Percentiles rank a stretch among this genome's conserved stretches.
These are phyloP conservation scores for Phlebiopsis gigantea DNA, from an alignment of 768 basidiomycete genomes.

Conservation along the genomic window DNA sequence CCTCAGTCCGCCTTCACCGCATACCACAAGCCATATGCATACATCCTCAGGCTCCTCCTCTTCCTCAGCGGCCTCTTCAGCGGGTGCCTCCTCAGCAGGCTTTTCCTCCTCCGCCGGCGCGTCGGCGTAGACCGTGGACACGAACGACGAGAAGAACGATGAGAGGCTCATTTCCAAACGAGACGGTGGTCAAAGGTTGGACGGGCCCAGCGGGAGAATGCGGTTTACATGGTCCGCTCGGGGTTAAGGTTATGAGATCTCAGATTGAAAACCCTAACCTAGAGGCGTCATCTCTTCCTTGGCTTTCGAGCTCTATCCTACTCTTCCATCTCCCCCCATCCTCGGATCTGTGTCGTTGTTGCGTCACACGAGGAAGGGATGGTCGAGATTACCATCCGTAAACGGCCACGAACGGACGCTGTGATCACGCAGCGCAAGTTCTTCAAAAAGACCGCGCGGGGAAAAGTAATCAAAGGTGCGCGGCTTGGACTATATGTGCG, in stretches of 20 bases:
- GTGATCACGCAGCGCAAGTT: constrained; percentile 83
- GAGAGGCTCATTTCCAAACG: constrained; percentile 34
- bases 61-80: constrained; percentile 40
- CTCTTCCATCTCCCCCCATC: neutral
- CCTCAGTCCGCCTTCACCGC: neutral
- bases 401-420: constrained; percentile 66
- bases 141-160: constrained; percentile 39
- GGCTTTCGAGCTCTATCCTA: neutral
- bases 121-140: constrained; percentile 37
- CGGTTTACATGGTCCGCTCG: neutral
- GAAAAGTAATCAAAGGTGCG: constrained; percentile 90
- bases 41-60: constrained; percentile 81
- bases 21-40: constrained; percentile 23
- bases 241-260: neutral
- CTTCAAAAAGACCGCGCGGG: constrained; percentile 91
- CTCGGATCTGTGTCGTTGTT: neutral
- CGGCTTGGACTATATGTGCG: neutral
- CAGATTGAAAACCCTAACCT: neutral
- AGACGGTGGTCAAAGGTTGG: neutral
- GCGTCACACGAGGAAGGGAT: constrained; percentile 20
- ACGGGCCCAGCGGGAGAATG: constrained; percentile 4
- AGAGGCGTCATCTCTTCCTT: neutral
- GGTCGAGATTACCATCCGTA: constrained; percentile 66
- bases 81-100: constrained; percentile 22
- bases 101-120: constrained; percentile 32